Percentiles rank a stretch among this genome's conserved stretches.
phyloP scores from a whole-genome alignment of 345 rosid species.

The Cardamine chenopodiifolia region DNA sequence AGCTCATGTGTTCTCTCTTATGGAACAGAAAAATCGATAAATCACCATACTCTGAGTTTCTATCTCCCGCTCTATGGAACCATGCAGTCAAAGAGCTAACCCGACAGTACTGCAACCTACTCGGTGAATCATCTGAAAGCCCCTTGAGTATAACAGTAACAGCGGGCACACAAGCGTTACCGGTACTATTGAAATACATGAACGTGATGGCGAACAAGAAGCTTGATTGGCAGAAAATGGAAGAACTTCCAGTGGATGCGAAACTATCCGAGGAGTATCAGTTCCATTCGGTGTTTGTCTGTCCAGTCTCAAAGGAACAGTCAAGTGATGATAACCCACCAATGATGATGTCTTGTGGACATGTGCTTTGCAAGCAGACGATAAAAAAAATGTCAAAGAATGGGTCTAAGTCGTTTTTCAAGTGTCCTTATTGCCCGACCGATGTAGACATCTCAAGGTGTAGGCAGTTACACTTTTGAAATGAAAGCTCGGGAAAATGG shows the following conservation, averaged over 20 bases:
- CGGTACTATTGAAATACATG: conserved; percentile 71
- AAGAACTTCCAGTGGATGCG: conserved; percentile 70
- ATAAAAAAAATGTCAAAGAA: conserved; percentile 81
- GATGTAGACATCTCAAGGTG: conserved; percentile 60
- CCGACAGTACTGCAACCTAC: conserved; percentile 63
- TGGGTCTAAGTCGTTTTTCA: conserved; percentile 53
- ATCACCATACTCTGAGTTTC: conserved; percentile 56
- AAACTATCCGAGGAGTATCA: conserved; percentile 65
- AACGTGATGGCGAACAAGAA: conserved; percentile 69
- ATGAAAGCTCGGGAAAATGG: not conserved
- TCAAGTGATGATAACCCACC: conserved; percentile 74
- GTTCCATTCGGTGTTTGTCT: conserved; percentile 74
- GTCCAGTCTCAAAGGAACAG: conserved; percentile 82
- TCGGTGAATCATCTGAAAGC: conserved; percentile 64
- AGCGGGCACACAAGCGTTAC: conserved; percentile 70
- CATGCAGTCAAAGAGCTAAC: conserved; percentile 59
- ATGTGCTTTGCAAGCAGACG: conserved; percentile 77
- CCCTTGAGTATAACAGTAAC: conserved; percentile 60
- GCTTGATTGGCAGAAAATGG: conserved; percentile 65
- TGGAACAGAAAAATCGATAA: conserved; percentile 58
- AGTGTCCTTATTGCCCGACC: conserved; percentile 78
- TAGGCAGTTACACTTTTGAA: conserved; percentile 56
- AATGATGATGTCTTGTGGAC: conserved; percentile 80
- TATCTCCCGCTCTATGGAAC: conserved; percentile 59
- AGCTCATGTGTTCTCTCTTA: conserved; percentile 63